These are phyloP conservation scores for Sphaceloma murrayae DNA, from an alignment of 2,329 filamentous ascomycete species.

Conservation along the genomic window DNA sequence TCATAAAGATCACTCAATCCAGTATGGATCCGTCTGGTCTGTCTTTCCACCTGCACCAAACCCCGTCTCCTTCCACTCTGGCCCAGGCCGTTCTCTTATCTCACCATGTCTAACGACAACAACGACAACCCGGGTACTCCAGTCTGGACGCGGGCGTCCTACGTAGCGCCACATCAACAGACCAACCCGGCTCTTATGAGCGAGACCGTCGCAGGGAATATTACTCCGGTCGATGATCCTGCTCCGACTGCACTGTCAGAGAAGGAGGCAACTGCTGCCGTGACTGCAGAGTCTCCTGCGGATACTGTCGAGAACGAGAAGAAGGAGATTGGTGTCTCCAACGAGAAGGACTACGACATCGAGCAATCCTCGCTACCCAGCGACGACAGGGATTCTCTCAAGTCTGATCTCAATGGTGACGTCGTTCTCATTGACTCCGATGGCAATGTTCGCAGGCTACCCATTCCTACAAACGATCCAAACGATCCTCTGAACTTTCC, in stretches of 20 bases:
- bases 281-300: constrained; percentile 1
- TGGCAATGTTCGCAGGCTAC: constrained; percentile 22
- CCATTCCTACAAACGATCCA: constrained; percentile 21
- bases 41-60: background rate
- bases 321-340: constrained; percentile 9
- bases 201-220: background rate
- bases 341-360: constrained; percentile 5
- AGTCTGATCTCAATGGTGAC: constrained; percentile 18
- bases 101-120: constrained; percentile 3
- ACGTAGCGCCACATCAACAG: background rate
- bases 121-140: constrained; percentile 6
- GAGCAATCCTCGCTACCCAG: constrained; percentile 3
- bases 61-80: background rate
- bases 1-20: constrained; percentile 13
- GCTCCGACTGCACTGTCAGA: constrained; percentile 1
- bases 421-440: constrained; percentile 21
- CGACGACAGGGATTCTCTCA: constrained; percentile 13
- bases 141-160: constrained; percentile 14
- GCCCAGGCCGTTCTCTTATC: constrained; percentile 1
- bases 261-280: background rate
- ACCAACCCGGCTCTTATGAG: background rate
- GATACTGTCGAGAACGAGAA: background rate
- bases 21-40: background rate
- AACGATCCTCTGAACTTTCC: constrained; percentile 28
- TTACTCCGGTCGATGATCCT: constrained; percentile 5